Conservation (phyloP, 2,329 filamentous ascomycete species). For the Pseudogymnoascus sp. region DNA sequence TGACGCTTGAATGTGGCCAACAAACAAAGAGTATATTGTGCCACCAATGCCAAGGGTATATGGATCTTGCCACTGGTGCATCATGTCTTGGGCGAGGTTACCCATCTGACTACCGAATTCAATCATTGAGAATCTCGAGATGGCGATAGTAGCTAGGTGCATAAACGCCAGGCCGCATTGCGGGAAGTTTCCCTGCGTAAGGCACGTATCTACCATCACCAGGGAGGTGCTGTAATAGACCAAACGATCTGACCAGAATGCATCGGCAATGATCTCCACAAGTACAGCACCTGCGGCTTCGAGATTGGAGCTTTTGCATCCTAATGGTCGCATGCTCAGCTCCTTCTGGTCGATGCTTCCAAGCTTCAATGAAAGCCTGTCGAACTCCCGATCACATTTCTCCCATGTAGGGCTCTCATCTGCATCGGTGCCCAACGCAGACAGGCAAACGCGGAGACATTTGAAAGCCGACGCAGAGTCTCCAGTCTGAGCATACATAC, state of each 20-base stretch:
- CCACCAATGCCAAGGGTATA: conserved; percentile 62
- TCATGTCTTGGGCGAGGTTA: conserved; percentile 53
- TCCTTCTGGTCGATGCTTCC: conserved; percentile 46
- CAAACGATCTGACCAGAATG: conserved; percentile 66
- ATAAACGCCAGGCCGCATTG: conserved; percentile 64
- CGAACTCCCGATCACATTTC: conserved; percentile 70
- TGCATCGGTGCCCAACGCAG: conserved; percentile 60
- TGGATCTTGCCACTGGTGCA: conserved; percentile 55
- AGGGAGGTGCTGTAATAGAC: conserved; percentile 67
- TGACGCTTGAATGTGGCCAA: conserved; percentile 63
- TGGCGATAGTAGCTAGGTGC: conserved; percentile 59
- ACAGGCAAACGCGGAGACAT: conserved; percentile 63
- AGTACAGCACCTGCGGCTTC: conserved; percentile 62
- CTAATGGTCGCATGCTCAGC: conserved; percentile 37
- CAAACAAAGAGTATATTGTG: conserved; percentile 61
- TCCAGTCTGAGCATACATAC: conserved; percentile 68
- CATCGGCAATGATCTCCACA: conserved; percentile 60
- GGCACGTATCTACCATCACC: conserved; percentile 58
- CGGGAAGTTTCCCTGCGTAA: conserved; percentile 57
- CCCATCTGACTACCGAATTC: conserved; percentile 61
- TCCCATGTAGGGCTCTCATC: conserved; percentile 62
- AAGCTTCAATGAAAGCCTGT: conserved; percentile 52
- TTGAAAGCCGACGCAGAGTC: conserved; percentile 63
- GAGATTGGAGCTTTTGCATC: conserved; percentile 44
- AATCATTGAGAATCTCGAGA: conserved; percentile 64